These are phyloP conservation scores for Conticribra weissflogii DNA, from an alignment of 108 stramenopile species.

Conservation along the genomic window DNA sequence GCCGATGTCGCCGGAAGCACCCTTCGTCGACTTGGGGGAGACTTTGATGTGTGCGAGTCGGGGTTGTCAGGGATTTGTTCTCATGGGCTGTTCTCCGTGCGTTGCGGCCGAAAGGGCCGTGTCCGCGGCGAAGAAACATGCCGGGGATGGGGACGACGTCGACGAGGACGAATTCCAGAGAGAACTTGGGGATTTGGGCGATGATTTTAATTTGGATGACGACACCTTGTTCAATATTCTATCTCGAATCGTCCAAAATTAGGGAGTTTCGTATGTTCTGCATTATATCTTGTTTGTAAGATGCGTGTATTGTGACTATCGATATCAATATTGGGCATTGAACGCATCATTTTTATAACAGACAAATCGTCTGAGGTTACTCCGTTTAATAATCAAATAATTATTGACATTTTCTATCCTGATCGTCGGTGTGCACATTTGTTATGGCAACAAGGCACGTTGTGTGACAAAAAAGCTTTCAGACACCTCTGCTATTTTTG, in stretches of 20 bases:
- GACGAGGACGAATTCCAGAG: conserved; percentile 67
- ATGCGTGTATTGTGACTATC: no score
- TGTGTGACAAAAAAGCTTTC: no score
- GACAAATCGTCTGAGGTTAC: no score
- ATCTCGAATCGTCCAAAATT: conserved; percentile 62
- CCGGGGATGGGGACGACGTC: conserved; percentile 49
- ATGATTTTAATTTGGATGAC: conserved; percentile 80
- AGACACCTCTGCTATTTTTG: no score
- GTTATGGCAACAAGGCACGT: no score
- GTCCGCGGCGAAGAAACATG: conserved; percentile 38
- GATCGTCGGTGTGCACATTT: no score
- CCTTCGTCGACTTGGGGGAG: conserved; percentile 81
- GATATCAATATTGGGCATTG: no score
- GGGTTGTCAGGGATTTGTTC: conserved; percentile 89
- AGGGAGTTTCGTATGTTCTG: no score
- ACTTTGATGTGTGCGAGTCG: conserved; percentile 81
- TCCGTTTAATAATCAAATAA: no score
- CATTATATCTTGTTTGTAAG: no score
- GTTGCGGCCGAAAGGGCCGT: conserved; percentile 82
- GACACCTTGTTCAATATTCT: conserved; percentile 79
- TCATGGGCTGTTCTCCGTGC: conserved; percentile 90
- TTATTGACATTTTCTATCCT: no score
- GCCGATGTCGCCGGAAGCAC: conserved; percentile 12
- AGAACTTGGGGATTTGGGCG: conserved; percentile 62
- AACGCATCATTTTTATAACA: no score